Evolutionary conservation across 202 grass and related monocot genomes (phyloP).

Genomic region (Panicum hallii): DNA sequence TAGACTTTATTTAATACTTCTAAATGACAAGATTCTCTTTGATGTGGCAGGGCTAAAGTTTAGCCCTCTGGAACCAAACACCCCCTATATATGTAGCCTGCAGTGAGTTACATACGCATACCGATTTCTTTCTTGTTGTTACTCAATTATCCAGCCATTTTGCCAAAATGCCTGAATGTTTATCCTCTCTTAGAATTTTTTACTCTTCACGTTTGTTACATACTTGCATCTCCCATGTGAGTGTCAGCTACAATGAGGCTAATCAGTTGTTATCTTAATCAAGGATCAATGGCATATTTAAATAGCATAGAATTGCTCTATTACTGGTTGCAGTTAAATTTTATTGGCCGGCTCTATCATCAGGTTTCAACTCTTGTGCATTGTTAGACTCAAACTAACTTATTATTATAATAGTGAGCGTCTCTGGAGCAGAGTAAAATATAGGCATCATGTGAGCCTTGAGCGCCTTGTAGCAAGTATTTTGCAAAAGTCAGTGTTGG

Average conservation of each 20-base stretch:
- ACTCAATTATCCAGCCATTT: neutral
- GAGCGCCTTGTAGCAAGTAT: neutral
- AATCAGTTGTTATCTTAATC: neutral
- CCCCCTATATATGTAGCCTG: neutral
- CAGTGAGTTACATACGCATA: slow-evolving; percentile 7
- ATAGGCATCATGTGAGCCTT: neutral
- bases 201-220: neutral
- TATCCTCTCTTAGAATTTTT: neutral
- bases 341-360: neutral
- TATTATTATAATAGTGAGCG: neutral
- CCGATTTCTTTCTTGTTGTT: neutral
- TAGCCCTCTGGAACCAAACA: no score
- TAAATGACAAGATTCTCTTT: no score
- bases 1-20: no score
- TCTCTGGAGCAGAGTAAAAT: neutral
- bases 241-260: neutral
- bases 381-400: neutral
- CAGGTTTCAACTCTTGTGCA: neutral
- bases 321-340: neutral
- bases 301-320: neutral
- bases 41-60: no score
- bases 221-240: neutral
- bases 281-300: neutral
- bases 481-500: neutral
- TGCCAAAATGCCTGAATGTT: neutral